Conservation (phyloP, 305 asterid genomes). For the Withania somnifera region DNA sequence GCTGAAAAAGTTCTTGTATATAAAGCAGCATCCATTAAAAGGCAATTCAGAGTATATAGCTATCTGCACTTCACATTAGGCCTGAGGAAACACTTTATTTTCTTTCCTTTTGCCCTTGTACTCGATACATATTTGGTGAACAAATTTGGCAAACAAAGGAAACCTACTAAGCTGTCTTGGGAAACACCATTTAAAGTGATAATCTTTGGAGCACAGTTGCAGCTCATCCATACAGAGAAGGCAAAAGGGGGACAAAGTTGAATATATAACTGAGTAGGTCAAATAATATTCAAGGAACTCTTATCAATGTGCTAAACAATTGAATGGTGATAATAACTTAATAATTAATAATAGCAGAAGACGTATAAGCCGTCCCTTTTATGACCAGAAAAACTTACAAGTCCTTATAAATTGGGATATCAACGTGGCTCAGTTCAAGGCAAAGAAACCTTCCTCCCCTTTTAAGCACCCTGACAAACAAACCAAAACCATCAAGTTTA, state of each 20-base stretch:
- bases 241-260: neutral
- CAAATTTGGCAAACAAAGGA: neutral
- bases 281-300: neutral
- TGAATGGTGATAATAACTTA: neutral
- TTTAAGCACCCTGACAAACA: conserved; percentile 54
- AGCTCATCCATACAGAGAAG: neutral
- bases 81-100: neutral
- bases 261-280: neutral
- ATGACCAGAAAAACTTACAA: conserved; percentile 35
- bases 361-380: neutral
- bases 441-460: conserved; percentile 80
- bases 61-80: neutral
- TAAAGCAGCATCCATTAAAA: neutral
- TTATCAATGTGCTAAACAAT: neutral
- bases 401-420: conserved; percentile 49
- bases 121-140: neutral
- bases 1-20: neutral
- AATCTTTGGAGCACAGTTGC: neutral
- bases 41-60: neutral
- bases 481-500: neutral
- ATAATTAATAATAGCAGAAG: neutral
- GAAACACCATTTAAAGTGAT: neutral
- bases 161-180: neutral
- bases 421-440: conserved; percentile 77
- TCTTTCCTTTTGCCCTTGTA: neutral